These are phyloP conservation scores for Ziziphus jujuba DNA, from an alignment of 306 rosid species.

Conservation along the genomic window DNA sequence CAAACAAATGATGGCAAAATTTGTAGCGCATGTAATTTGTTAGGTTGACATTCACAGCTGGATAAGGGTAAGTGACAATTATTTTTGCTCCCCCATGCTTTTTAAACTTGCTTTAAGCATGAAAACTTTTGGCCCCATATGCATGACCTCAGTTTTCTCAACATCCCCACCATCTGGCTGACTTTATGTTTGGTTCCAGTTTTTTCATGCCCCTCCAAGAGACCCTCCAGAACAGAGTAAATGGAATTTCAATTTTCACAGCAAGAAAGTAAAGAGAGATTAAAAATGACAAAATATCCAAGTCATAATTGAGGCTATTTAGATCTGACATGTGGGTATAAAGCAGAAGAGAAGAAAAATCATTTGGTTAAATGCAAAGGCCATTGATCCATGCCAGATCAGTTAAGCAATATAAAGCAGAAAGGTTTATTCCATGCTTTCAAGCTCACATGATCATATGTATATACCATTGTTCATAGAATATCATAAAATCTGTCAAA, in stretches of 20 bases:
- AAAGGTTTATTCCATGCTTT: constrained; percentile 14
- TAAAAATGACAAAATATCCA: not conserved
- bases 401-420: constrained; percentile 1
- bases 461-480: not conserved
- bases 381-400: constrained; percentile 4
- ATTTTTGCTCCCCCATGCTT: constrained; percentile 7
- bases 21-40: not conserved
- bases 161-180: constrained; percentile 12
- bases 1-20: no score
- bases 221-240: constrained; percentile 12
- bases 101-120: constrained; percentile 25
- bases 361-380: no score
- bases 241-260: not conserved
- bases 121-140: constrained; percentile 15
- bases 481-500: constrained; percentile 6
- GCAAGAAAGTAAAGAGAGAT: not conserved
- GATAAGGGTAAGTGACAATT: constrained; percentile 4
- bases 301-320: constrained; percentile 4
- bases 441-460: not conserved
- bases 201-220: constrained; percentile 25
- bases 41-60: constrained; percentile 22
- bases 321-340: not conserved
- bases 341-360: no score
- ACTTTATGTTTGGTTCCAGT: not conserved
- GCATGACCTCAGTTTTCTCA: not conserved